A percentile compares a stretch with the other conserved stretches of the same genome.
Conservation (phyloP, 345 rosid genomes). For the Arabidopsis thaliana region DNA sequence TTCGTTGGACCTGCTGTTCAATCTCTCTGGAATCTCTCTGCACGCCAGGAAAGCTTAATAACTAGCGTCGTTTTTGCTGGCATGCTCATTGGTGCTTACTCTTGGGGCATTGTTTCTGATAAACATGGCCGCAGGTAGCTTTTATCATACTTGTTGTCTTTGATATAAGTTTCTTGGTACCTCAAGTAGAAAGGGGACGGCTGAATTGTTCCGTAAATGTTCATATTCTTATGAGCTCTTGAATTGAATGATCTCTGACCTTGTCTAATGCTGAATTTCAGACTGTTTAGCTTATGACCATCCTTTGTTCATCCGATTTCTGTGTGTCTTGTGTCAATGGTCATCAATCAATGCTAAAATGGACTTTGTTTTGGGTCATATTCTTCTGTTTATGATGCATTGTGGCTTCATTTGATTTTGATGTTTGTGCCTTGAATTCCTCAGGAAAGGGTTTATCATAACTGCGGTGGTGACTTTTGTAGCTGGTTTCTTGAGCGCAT, state of each 20-base stretch:
- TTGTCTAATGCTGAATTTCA: not conserved
- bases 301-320: slow-evolving; percentile 21
- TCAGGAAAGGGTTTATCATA: slow-evolving; percentile 87
- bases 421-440: slow-evolving; percentile 33
- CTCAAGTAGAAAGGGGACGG: not conserved
- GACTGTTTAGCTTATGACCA: not conserved
- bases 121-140: slow-evolving; percentile 79
- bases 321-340: slow-evolving; percentile 23
- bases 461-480: slow-evolving; percentile 75
- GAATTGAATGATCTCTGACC: slow-evolving; percentile 2
- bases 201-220: not conserved
- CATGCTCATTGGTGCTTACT: slow-evolving; percentile 85
- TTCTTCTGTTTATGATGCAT: slow-evolving; percentile 1
- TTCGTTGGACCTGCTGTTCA: slow-evolving; percentile 86
- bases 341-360: not conserved
- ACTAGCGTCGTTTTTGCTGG: slow-evolving; percentile 86
- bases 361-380: not conserved
- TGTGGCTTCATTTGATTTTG: slow-evolving; percentile 32
- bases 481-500: slow-evolving; percentile 84
- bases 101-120: slow-evolving; percentile 91
- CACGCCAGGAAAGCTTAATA: slow-evolving; percentile 71
- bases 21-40: slow-evolving; percentile 70
- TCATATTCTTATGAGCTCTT: not conserved
- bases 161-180: not conserved
- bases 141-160: slow-evolving; percentile 2